phyloP scores from a whole-genome alignment of 2,329 filamentous ascomycete species.

The Verticillium dahliae region DNA sequence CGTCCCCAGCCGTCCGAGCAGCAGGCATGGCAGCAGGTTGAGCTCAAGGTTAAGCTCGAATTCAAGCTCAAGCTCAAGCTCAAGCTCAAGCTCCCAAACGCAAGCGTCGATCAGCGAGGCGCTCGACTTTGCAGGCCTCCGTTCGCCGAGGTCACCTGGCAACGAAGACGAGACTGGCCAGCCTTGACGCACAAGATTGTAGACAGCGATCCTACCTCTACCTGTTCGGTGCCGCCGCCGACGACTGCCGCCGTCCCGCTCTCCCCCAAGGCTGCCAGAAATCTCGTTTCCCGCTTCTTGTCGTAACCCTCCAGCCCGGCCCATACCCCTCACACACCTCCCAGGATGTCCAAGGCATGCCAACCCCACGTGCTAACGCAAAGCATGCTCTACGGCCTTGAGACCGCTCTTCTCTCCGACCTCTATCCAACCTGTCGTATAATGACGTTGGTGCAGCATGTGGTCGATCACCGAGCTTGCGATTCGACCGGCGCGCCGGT shows the following conservation, averaged over 20 bases:
- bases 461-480: neutral
- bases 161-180: neutral
- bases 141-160: neutral
- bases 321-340: neutral
- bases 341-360: neutral
- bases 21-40: neutral
- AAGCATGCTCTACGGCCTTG: neutral
- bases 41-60: too few relatives aligned
- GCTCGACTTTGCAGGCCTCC: neutral
- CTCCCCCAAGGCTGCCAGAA: neutral
- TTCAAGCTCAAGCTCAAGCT: too few relatives aligned
- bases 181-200: neutral
- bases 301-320: too few relatives aligned
- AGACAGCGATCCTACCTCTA: neutral
- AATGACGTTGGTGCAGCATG: neutral
- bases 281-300: neutral
- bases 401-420: neutral
- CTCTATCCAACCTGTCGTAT: neutral
- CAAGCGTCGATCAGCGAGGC: neutral
- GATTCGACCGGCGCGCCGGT: neutral
- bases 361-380: slow-evolving; percentile 1
- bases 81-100: too few relatives aligned
- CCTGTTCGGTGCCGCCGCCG: neutral
- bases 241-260: neutral
- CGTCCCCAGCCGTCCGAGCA: neutral